Evolutionary conservation across 805 yeast genomes (phyloP).

Genomic region (Maudiozyma barnettii): DNA sequence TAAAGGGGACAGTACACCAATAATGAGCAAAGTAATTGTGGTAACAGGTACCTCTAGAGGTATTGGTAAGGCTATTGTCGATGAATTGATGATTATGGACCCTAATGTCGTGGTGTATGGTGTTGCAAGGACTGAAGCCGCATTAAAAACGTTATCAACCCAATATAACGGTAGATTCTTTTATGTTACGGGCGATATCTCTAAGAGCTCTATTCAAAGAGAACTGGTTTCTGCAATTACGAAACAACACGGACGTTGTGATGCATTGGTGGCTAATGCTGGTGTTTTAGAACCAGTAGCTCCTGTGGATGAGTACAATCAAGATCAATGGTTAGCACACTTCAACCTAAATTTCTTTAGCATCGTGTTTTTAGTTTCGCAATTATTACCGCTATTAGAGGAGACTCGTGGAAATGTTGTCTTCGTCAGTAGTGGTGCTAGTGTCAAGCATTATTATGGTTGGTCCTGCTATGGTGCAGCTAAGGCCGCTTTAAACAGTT

Average conservation of each 20-base stretch:
- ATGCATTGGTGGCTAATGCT: conserved; percentile 67
- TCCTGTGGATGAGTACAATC: conserved; percentile 31
- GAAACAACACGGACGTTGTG: conserved; percentile 44
- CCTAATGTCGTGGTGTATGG: conserved; percentile 44
- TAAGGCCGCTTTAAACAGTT: conserved; percentile 83
- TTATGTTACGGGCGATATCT: conserved; percentile 52
- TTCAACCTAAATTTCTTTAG: conserved; percentile 77
- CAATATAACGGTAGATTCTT: conserved; percentile 44
- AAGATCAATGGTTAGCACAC: conserved; percentile 49
- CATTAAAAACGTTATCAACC: conserved; percentile 35
- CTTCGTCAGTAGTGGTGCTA: conserved; percentile 88
- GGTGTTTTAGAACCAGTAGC: conserved; percentile 77
- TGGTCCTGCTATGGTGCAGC: conserved; percentile 93
- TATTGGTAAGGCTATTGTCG: conserved; percentile 71
- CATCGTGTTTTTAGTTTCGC: conserved; percentile 47
- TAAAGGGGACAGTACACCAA: too few species aligned
- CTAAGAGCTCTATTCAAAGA: conserved; percentile 28
- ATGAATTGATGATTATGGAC: conserved; percentile 33
- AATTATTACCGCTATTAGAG: conserved; percentile 48
- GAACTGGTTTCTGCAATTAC: conserved; percentile 39
- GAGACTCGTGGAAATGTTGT: conserved; percentile 52
- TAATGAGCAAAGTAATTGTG: conserved; percentile 30
- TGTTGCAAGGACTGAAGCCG: conserved; percentile 56
- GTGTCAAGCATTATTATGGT: conserved; percentile 36
- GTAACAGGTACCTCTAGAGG: conserved; percentile 66